These are phyloP conservation scores for Ustilago sp. DNA, from an alignment of 1,284 basidiomycete genomes.

Conservation along the genomic window DNA sequence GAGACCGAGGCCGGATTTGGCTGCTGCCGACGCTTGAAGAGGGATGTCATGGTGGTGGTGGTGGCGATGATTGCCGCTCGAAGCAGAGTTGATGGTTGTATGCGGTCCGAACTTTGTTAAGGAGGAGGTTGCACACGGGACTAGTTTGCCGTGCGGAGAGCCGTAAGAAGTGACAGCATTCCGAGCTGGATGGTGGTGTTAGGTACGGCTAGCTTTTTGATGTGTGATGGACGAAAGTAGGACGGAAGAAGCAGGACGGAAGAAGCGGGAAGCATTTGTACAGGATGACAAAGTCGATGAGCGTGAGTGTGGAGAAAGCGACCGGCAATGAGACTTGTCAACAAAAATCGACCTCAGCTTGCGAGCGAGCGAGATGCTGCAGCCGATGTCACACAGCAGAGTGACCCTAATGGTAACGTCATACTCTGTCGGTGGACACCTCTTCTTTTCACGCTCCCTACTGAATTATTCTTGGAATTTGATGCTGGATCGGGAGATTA, in stretches of 20 bases:
- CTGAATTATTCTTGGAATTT: no score
- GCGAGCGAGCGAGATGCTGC: not conserved
- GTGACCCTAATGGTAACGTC: not conserved
- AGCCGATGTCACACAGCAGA: not conserved
- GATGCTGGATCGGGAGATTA: not conserved
- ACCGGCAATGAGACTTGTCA: not conserved
- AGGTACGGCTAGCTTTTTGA: not conserved
- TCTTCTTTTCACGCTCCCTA: not conserved
- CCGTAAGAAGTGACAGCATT: not conserved
- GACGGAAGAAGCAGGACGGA: not conserved
- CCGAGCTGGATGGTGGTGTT: not conserved
- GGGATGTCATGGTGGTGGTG: conserved; percentile 28
- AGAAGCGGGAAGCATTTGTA: not conserved
- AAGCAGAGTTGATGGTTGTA: not conserved
- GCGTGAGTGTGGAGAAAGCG: not conserved
- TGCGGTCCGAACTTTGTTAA: not conserved
- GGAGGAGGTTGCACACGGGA: not conserved
- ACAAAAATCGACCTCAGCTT: not conserved
- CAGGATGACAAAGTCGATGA: not conserved
- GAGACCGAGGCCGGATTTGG: conserved; percentile 35
- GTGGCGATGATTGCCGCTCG: not conserved
- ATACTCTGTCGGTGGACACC: not conserved
- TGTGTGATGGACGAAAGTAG: not conserved
- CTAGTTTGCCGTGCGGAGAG: not conserved
- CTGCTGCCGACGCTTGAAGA: conserved; percentile 48